Conservation (phyloP, 495 filamentous ascomycete species). For the Trichoderma orchidacearum region DNA sequence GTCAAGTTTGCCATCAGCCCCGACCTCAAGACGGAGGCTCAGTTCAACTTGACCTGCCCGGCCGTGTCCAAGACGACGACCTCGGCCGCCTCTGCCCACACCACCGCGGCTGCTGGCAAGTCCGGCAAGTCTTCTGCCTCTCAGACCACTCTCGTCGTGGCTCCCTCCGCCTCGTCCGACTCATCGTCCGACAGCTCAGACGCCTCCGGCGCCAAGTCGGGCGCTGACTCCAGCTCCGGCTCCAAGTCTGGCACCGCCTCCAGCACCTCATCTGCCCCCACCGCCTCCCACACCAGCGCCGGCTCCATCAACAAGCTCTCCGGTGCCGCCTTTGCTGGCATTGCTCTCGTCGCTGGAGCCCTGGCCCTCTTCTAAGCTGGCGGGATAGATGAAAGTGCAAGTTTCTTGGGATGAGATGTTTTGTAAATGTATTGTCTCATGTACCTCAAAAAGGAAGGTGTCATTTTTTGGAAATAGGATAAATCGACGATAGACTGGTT, state of each 20-base stretch:
- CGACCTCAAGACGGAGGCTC: constrained; percentile 37
- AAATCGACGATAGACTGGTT: neutral
- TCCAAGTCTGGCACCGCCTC: neutral
- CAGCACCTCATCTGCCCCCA: neutral
- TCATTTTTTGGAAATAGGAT: neutral
- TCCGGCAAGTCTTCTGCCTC: constrained; percentile 3
- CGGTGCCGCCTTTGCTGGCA: neutral
- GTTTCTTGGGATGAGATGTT: neutral
- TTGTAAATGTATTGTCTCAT: neutral
- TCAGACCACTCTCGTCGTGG: constrained; percentile 1
- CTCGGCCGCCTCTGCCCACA: constrained; percentile 3
- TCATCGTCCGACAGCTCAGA: constrained; percentile 6
- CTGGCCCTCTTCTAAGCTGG: constrained; percentile 3
- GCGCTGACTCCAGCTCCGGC: constrained; percentile 5
- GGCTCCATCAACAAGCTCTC: neutral
- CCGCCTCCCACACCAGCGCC: neutral
- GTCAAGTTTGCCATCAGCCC: constrained; percentile 31
- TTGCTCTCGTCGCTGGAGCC: neutral
- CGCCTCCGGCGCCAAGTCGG: constrained; percentile 4
- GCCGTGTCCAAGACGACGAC: constrained; percentile 19
- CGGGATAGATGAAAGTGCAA: neutral
- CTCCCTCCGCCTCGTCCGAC: neutral
- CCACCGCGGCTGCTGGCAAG: too few relatives aligned
- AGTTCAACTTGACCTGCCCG: constrained; percentile 47
- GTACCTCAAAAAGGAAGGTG: neutral